These are phyloP conservation scores for Hypomyces perniciosus DNA, from an alignment of 2,329 filamentous ascomycete genomes.

Conservation along the genomic window DNA sequence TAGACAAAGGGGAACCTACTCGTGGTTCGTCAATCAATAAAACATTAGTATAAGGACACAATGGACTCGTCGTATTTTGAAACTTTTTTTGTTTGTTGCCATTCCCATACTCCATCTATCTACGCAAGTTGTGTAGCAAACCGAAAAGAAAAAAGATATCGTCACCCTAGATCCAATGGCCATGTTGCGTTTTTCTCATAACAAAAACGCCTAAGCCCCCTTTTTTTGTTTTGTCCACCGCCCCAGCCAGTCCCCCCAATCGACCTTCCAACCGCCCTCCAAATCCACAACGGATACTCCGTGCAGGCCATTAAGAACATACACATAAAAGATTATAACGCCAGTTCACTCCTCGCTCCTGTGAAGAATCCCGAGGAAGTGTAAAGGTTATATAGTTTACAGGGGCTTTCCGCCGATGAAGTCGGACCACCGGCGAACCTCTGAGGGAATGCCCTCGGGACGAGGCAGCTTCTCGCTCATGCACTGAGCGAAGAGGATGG, in stretches of 20 bases:
- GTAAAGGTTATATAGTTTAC: slow-evolving; percentile 38
- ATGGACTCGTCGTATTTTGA: not conserved
- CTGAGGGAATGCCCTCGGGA: slow-evolving; percentile 77
- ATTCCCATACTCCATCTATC: slow-evolving; percentile 21
- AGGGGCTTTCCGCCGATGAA: slow-evolving; percentile 84
- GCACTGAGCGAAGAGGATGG: slow-evolving; percentile 90
- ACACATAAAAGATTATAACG: slow-evolving; percentile 5
- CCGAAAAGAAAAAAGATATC: not conserved
- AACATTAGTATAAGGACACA: too few species aligned
- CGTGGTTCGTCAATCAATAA: not conserved
- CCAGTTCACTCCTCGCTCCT: slow-evolving; percentile 4
- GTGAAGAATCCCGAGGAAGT: slow-evolving; percentile 6
- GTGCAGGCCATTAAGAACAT: slow-evolving; percentile 3
- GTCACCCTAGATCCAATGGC: not conserved
- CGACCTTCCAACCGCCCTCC: not conserved
- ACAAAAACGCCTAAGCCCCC: not conserved
- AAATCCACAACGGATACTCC: not conserved
- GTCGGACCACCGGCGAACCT: slow-evolving; percentile 92
- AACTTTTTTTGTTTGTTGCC: not conserved
- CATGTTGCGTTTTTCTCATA: not conserved
- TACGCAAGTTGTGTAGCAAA: slow-evolving; percentile 10
- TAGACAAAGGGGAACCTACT: not conserved
- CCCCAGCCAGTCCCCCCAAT: not conserved
- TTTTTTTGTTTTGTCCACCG: not conserved
- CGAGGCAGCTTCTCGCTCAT: slow-evolving; percentile 95